Evolutionary conservation across 306 rosid species (phyloP).

Genomic region (Malus orientalis): DNA sequence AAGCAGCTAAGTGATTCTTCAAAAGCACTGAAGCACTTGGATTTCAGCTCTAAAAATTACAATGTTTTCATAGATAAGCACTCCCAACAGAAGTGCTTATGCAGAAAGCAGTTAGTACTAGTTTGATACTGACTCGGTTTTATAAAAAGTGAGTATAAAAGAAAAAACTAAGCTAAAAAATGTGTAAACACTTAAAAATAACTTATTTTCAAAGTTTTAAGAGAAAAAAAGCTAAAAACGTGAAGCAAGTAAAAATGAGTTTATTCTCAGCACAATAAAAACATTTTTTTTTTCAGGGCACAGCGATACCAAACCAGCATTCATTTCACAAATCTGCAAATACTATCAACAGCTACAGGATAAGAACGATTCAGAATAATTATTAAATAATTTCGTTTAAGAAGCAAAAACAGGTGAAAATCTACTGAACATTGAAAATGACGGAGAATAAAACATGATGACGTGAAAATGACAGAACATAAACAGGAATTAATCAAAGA

Average conservation of each 20-base stretch:
- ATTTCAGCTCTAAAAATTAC: neutral
- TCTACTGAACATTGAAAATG: neutral
- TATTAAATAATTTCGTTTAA: neutral
- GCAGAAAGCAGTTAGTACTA: neutral
- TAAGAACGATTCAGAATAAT: neutral
- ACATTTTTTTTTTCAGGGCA: no score
- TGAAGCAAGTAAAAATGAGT: no score
- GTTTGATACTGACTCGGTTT: accelerated
- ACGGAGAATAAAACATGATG: neutral
- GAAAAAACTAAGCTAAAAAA: no score
- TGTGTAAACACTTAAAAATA: no score
- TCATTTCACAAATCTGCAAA: neutral
- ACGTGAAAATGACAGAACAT: neutral
- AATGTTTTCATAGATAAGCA: neutral
- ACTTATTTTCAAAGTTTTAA: no score
- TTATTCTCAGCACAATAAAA: no score
- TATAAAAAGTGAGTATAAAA: no score
- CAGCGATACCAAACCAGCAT: no score
- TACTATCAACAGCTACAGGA: neutral
- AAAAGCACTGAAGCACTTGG: neutral
- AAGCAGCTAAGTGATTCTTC: neutral
- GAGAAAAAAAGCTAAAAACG: no score
- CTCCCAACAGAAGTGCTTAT: neutral
- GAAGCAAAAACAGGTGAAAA: neutral
- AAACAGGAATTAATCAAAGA: neutral